phyloP scores from a whole-genome alignment of 2,329 filamentous ascomycete species.

The Alternaria ethzedia region DNA sequence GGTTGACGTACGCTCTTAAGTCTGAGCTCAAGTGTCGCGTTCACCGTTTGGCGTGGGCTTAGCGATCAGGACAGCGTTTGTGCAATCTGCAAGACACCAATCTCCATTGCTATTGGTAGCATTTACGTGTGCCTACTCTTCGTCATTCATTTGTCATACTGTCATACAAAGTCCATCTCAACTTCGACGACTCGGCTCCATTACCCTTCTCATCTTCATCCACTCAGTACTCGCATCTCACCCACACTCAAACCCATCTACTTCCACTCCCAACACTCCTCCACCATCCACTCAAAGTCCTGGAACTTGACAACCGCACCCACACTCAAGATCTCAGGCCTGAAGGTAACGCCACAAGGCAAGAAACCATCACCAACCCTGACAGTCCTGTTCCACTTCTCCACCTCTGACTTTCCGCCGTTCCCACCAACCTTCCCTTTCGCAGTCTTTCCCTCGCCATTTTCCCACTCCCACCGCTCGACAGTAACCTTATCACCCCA shows the following conservation, averaged over 20 bases:
- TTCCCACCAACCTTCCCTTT: conserved; percentile 2
- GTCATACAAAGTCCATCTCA: neutral
- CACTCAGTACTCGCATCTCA: neutral
- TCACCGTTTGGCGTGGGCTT: neutral
- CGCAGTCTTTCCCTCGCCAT: neutral
- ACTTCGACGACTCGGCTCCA: neutral
- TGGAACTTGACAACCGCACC: conserved; percentile 42
- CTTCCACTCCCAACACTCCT: conserved; percentile 44
- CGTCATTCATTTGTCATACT: neutral
- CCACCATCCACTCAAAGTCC: conserved; percentile 48
- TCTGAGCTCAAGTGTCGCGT: neutral
- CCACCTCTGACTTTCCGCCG: neutral
- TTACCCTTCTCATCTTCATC: neutral
- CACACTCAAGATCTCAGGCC: conserved; percentile 33
- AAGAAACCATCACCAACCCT: conserved; percentile 50
- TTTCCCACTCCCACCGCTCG: conserved; percentile 62
- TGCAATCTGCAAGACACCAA: neutral
- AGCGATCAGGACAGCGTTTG: neutral
- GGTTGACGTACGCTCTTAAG: neutral
- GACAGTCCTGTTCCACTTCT: conserved; percentile 47
- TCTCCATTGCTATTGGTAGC: too few relatives aligned
- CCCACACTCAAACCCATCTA: neutral
- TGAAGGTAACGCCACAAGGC: conserved; percentile 49
- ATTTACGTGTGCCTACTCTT: neutral
- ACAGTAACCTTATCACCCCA: conserved; percentile 52